Evolutionary conservation across 2,329 filamentous ascomycete species (phyloP).

Genomic region (Fusarium heterosporum): DNA sequence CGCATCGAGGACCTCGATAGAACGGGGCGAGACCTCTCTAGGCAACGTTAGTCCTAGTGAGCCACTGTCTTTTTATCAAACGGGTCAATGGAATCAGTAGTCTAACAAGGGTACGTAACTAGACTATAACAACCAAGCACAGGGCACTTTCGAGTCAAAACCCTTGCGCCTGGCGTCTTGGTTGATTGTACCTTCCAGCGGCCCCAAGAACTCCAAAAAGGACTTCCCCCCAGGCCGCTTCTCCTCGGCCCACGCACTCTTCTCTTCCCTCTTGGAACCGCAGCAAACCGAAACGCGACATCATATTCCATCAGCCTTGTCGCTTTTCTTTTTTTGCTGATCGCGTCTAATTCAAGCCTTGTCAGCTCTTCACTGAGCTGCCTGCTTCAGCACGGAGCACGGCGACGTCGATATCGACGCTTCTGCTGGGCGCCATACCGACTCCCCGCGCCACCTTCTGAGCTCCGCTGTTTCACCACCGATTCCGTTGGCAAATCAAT

Average conservation of each 20-base stretch:
- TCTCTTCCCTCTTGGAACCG: constrained; percentile 50
- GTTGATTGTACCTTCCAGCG: constrained; percentile 23
- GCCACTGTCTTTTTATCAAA: constrained; percentile 12
- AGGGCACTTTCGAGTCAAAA: constrained; percentile 31
- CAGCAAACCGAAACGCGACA: constrained; percentile 51
- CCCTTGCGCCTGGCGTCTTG: constrained; percentile 15
- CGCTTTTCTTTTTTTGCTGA: background rate
- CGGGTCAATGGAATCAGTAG: background rate
- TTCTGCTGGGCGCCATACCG: constrained; percentile 15
- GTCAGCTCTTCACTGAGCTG: constrained; percentile 25
- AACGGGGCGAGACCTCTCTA: constrained; percentile 1
- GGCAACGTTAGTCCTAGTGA: background rate
- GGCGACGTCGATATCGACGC: constrained; percentile 20
- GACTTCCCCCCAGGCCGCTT: constrained; percentile 44
- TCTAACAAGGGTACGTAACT: constrained; percentile 35
- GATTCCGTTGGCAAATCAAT: constrained; percentile 11
- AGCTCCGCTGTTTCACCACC: constrained; percentile 21
- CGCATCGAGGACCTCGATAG: constrained; percentile 23
- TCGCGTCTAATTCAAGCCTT: constrained; percentile 14
- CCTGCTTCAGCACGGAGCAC: constrained; percentile 16
- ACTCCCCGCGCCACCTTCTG: constrained; percentile 18
- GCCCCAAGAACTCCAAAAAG: constrained; percentile 45
- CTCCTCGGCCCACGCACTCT: constrained; percentile 43
- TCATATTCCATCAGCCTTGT: constrained; percentile 31
- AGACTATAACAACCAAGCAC: constrained; percentile 9